Base-by-base conservation (phyloP, 176 grass and related monocot species). In the Oryza glaberrima region DNA sequence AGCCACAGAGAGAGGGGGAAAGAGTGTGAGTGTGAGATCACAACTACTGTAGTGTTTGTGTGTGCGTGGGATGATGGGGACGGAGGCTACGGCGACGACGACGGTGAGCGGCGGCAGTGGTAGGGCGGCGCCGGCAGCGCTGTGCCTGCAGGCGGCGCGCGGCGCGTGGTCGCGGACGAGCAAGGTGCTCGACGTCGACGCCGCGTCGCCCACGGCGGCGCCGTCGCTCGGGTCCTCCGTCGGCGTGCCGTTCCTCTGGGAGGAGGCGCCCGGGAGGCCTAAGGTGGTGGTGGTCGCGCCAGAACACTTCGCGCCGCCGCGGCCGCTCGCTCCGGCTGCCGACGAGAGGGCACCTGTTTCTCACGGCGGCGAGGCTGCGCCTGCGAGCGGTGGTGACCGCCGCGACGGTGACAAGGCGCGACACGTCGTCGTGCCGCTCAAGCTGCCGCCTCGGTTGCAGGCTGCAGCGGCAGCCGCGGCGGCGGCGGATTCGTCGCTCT, bases 221-320 rank as follows among this genome's bases (percentile, higher is more conserved):
- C 95, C 90, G 26, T 79, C 84, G 58, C 73, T 79, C 8, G 54
- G 80, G 16, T 23, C 81, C 2, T 87, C 46, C 22, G 82, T 79
- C 69, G 65, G 87, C 0, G 83, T 98, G 68, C 95, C 95, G 22
- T 98, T 93, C 82, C 11, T 82, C 19, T 95, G 92, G 95, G 95
- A 98, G 83, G 95, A 91, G 3, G 86, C 69, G 49, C 92, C 95
- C 2, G 95, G 92, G 14, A 90, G 86, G 80, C 95, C 95, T 14
- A 93, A 83, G 76, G 38, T 40, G 4, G 38, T 40, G 4, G 38
- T 40, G 38, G 7, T 40, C 38, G 38, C 6, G 38, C 38, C 38
- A 40, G 38, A 40, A 40, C 4, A 38, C 36, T 5, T 38, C 4
- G 54, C 15, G 1, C 1, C 65, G 38, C 15, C 25, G 3, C 16